Percentiles rank a stretch among this genome's conserved stretches.
These are phyloP conservation scores for Blepharisma stoltei DNA, from an alignment of 73 alveolate species.

Conservation along the genomic window DNA sequence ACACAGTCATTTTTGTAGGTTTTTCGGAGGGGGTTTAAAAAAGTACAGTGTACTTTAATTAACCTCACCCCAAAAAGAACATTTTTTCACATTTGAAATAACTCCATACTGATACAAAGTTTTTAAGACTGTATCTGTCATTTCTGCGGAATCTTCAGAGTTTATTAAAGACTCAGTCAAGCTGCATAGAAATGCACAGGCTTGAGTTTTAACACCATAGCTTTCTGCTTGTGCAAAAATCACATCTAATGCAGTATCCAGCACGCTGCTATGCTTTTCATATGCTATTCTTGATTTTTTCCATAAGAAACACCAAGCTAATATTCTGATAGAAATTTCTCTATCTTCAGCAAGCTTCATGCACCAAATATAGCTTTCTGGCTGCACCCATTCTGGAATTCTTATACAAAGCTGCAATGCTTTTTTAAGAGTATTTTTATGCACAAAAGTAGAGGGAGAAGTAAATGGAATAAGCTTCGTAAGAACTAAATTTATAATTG, in stretches of 20 bases:
- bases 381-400: background rate
- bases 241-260: constrained; percentile 10
- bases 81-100: background rate
- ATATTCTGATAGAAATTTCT: background rate
- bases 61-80: constrained; percentile 14
- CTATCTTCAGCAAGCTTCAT: constrained; percentile 11
- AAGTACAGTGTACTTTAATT: too few species aligned
- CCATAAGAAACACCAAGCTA: constrained; percentile 11
- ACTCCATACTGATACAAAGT: constrained; percentile 4
- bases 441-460: constrained; percentile 3
- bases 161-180: constrained; percentile 9
- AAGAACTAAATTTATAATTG: background rate
- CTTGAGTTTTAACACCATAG: constrained; percentile 1
- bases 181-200: background rate
- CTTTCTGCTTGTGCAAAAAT: constrained; percentile 2
- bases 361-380: constrained; percentile 19
- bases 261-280: background rate
- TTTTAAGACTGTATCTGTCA: background rate
- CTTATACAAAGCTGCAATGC: background rate
- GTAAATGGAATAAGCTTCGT: background rate
- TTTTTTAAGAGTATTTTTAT: background rate
- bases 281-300: background rate
- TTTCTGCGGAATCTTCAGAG: background rate
- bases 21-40: too few species aligned
- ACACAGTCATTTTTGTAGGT: too few species aligned